These are phyloP conservation scores for Lupinus albus DNA, from an alignment of 306 rosid species.

Conservation along the genomic window DNA sequence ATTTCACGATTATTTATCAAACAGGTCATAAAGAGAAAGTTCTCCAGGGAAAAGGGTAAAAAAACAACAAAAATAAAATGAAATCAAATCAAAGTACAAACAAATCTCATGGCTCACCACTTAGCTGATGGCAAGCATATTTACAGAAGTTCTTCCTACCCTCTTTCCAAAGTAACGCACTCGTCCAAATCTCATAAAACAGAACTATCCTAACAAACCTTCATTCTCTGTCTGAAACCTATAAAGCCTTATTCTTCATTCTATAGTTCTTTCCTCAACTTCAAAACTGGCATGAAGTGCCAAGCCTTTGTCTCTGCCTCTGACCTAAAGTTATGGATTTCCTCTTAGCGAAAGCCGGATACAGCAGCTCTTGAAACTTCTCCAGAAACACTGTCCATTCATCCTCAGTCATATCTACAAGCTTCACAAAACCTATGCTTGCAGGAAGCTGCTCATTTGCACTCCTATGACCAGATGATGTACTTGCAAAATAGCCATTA, in stretches of 20 bases:
- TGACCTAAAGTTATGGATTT: conserved; percentile 70
- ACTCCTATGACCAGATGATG: conserved; percentile 86
- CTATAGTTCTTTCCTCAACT: conserved; percentile 48
- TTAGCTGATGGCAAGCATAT: conserved; percentile 61
- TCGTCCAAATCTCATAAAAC: conserved; percentile 50
- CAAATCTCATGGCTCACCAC: conserved; percentile 57
- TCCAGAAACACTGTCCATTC: conserved; percentile 80
- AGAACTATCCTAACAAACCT: conserved; percentile 51
- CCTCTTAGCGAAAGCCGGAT: conserved; percentile 77
- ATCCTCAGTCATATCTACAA: conserved; percentile 78
- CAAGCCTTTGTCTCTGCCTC: conserved; percentile 95
- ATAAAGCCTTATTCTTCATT: conserved; percentile 46
- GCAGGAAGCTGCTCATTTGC: conserved; percentile 93
- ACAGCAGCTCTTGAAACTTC: conserved; percentile 73
- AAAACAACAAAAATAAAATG: conserved; percentile 28
- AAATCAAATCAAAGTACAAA: conserved; percentile 54
- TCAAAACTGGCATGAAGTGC: conserved; percentile 99
- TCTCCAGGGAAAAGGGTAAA: neutral
- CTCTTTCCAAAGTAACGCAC: conserved; percentile 52
- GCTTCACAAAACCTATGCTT: conserved; percentile 75
- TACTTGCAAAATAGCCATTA: conserved; percentile 50
- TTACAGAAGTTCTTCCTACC: conserved; percentile 56
- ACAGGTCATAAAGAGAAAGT: conserved; percentile 50
- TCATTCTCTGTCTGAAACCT: conserved; percentile 52
- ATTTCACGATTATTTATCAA: conserved; percentile 73